Base-by-base conservation (phyloP, 2,329 filamentous ascomycete species). In the Aschersonia sp. region DNA sequence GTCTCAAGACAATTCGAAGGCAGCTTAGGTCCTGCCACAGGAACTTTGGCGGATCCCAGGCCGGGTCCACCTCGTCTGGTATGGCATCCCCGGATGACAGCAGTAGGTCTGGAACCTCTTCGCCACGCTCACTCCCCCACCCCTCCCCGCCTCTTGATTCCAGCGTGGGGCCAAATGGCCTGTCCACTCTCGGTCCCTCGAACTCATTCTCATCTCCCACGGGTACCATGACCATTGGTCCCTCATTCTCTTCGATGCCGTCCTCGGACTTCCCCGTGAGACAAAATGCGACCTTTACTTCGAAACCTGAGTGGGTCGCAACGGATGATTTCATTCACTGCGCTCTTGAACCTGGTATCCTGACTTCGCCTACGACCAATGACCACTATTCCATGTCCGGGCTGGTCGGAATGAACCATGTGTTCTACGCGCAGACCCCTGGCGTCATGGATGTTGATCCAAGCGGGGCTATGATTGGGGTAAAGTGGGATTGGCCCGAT, bases 1-100 rank as follows among this genome's bases (percentile, higher is more conserved):
- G 52, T 2, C 48, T 62, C 8, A 53, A 58, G 5, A 45, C 44
- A 7, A 52, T 60, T 2, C 54, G 55, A 11, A 64, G 58, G 52
- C 57, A 58, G 11, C n/a, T 41, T 2, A 41, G 14, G n/a, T 7
- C 10, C 40, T 41, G 40, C n/a, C 14, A n/a, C 40, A 41, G 14
- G 14, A 7, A 9, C 14, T 14, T 41, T n/a, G 40, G 40, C 14
- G 40, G 10, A 11, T 41, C 10, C 40, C 40, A n/a, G 14, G n/a
- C n/a, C 11, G n/a, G 14, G 9, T 41, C 40, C 7, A 11, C 40
- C 14, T 41, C n/a, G 9, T 41, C 40, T 22, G 5, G 40, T 12
- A 41, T 14, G 9, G 10, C 40, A 41, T 12, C 4, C 11, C n/a
- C n/a, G 40, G 11, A n/a, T 12, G 40, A n/a, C 40, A 41, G 40